Percentiles rank a stretch among this genome's conserved stretches.
Conservation (phyloP, 1,284 basidiomycete genomes). For the Austroboletus niveus region DNA sequence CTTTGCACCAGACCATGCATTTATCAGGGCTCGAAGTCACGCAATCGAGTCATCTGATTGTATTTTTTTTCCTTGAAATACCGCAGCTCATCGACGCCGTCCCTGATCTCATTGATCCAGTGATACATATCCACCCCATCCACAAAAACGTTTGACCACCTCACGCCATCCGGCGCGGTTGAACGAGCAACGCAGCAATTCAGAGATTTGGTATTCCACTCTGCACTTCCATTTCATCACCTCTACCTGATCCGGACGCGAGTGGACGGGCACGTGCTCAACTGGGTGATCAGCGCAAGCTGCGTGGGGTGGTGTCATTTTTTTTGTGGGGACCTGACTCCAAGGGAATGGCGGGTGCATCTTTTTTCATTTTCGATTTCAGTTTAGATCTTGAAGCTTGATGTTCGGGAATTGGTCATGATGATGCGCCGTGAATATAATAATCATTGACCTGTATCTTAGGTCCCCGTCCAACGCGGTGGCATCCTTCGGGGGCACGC, state of each 20-base stretch:
- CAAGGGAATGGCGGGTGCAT: constrained; percentile 54
- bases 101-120: neutral
- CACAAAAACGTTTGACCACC: constrained; percentile 59
- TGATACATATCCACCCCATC: constrained; percentile 26
- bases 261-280: constrained; percentile 49
- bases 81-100: neutral
- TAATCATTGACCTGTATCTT: neutral
- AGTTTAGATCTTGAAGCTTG: too few relatives aligned
- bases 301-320: constrained; percentile 53
- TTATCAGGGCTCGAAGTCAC: neutral
- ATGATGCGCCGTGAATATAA: too few relatives aligned
- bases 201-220: constrained; percentile 65
- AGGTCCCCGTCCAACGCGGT: constrained; percentile 47
- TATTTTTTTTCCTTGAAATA: neutral
- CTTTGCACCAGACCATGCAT: neutral
- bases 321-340: constrained; percentile 70
- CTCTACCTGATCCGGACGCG: constrained; percentile 33
- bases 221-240: constrained; percentile 14
- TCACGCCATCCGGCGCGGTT: constrained; percentile 60
- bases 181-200: constrained; percentile 51
- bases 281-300: constrained; percentile 53
- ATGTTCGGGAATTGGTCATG: too few relatives aligned
- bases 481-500: constrained; percentile 46
- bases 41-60: neutral
- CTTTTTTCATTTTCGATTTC: neutral